Percentiles rank a stretch among this genome's conserved stretches.
Conservation (phyloP, 768 basidiomycete species). For the Lyophyllum decastes region DNA sequence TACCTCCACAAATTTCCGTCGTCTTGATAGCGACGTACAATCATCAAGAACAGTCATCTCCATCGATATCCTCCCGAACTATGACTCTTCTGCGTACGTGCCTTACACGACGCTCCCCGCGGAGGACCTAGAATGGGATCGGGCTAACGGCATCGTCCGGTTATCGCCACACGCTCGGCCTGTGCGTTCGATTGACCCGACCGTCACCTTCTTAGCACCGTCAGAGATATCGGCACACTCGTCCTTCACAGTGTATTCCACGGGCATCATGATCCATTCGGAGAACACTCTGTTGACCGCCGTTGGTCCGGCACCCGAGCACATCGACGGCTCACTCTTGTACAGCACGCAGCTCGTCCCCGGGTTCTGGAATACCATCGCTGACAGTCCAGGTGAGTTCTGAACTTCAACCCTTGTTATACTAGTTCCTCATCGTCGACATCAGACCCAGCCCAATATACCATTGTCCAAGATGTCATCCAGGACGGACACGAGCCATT, state of each 20-base stretch:
- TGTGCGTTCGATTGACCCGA: constrained; percentile 63
- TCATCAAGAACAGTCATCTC: constrained; percentile 39
- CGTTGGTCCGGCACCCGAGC: constrained; percentile 24
- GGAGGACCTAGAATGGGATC: constrained; percentile 12
- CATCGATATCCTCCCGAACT: constrained; percentile 46
- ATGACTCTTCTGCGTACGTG: constrained; percentile 8
- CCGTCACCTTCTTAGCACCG: constrained; percentile 61
- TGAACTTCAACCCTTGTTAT: background rate
- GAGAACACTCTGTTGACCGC: constrained; percentile 44
- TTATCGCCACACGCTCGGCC: constrained; percentile 52
- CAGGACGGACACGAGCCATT: constrained; percentile 30
- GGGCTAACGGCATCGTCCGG: constrained; percentile 26
- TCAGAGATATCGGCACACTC: constrained; percentile 51
- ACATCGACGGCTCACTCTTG: constrained; percentile 36
- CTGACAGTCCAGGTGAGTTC: constrained; percentile 51
- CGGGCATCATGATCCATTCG: constrained; percentile 49
- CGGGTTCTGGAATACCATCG: constrained; percentile 63
- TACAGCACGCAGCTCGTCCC: constrained; percentile 67
- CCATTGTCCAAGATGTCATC: constrained; percentile 65
- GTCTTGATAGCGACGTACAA: constrained; percentile 16
- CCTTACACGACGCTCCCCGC: background rate
- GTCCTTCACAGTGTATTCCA: constrained; percentile 53
- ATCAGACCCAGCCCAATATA: constrained; percentile 66
- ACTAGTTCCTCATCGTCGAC: constrained; percentile 8
- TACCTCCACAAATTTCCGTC: constrained; percentile 31